These are phyloP conservation scores for Fusarium cyanostomum DNA, from an alignment of 2,329 filamentous ascomycete genomes.

Conservation along the genomic window DNA sequence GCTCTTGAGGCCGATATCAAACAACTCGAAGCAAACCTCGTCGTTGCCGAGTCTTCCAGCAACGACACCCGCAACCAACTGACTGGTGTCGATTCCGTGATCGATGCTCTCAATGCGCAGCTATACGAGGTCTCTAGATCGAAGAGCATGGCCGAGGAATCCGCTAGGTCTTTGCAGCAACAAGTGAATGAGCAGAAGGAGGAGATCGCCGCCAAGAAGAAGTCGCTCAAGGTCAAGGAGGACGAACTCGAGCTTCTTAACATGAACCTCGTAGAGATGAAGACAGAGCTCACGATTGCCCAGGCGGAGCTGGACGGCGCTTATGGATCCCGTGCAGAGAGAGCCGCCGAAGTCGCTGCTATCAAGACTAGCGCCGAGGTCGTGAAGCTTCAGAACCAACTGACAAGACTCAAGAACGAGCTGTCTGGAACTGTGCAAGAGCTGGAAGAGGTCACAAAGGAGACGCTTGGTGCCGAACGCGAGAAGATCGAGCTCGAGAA, in stretches of 20 bases:
- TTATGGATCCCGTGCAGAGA: conserved; percentile 67
- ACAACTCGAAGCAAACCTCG: conserved; percentile 39
- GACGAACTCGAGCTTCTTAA: conserved; percentile 61
- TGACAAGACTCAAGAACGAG: conserved; percentile 61
- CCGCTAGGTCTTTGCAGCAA: conserved; percentile 41
- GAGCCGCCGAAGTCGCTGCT: conserved; percentile 66
- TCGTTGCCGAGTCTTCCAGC: conserved; percentile 50
- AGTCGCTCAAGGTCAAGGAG: conserved; percentile 59
- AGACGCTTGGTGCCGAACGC: conserved; percentile 60
- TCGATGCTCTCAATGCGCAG: conserved; percentile 41
- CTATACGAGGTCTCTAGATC: conserved; percentile 45
- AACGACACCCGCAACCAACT: conserved; percentile 50
- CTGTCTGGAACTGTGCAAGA: conserved; percentile 61
- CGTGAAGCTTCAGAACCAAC: conserved; percentile 56
- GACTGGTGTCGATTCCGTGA: conserved; percentile 44
- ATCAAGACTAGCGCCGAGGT: conserved; percentile 60
- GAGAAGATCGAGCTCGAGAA: conserved; percentile 57
- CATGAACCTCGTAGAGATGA: conserved; percentile 64
- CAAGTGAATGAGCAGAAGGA: conserved; percentile 34
- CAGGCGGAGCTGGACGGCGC: conserved; percentile 70
- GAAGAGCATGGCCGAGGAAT: conserved; percentile 43
- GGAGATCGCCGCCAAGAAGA: conserved; percentile 49
- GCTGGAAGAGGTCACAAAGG: conserved; percentile 62
- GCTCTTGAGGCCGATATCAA: conserved; percentile 52
- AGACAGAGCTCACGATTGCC: conserved; percentile 69